A percentile compares a stretch with the other conserved stretches of the same genome.
phyloP scores from a whole-genome alignment of 2,329 filamentous ascomycete species.

The Xylaria sp. region DNA sequence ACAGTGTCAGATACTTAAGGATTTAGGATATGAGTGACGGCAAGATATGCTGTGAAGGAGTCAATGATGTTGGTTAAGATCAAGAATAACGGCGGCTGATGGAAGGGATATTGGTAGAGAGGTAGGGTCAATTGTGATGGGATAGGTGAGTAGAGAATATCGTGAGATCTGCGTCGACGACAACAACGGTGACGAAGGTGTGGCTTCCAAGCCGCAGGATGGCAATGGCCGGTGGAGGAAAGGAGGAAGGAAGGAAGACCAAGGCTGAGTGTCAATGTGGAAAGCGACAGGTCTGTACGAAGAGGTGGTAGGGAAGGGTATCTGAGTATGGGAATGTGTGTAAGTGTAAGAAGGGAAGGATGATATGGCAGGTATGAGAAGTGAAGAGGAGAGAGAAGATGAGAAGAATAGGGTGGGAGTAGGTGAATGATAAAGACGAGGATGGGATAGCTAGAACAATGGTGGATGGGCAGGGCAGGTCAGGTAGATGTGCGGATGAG shows the following conservation, averaged over 20 bases:
- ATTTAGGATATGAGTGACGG: slow-evolving; percentile 4
- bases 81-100: slow-evolving; percentile 16
- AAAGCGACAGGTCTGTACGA: slow-evolving; percentile 20
- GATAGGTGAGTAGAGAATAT: slow-evolving; percentile 32
- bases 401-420: slow-evolving; percentile 30
- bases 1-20: slow-evolving; percentile 35
- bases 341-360: too few relatives aligned
- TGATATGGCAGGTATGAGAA: not conserved
- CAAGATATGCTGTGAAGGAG: slow-evolving; percentile 24
- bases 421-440: slow-evolving; percentile 35
- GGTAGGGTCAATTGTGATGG: slow-evolving; percentile 33
- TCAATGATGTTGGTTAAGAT: slow-evolving; percentile 21
- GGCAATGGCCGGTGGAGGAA: not conserved
- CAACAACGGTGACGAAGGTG: slow-evolving; percentile 7
- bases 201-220: not conserved
- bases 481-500: slow-evolving; percentile 31
- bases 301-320: slow-evolving; percentile 8
- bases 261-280: slow-evolving; percentile 7
- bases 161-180: slow-evolving; percentile 19
- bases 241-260: not conserved
- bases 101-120: slow-evolving; percentile 15
- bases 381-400: slow-evolving; percentile 4
- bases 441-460: slow-evolving; percentile 35
- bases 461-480: slow-evolving; percentile 29
- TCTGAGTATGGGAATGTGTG: not conserved